Percentiles rank a stretch among this genome's conserved stretches.
Evolutionary conservation across 176 grass and related monocot genomes (phyloP).

Genomic region (Thinopyrum elongatum): DNA sequence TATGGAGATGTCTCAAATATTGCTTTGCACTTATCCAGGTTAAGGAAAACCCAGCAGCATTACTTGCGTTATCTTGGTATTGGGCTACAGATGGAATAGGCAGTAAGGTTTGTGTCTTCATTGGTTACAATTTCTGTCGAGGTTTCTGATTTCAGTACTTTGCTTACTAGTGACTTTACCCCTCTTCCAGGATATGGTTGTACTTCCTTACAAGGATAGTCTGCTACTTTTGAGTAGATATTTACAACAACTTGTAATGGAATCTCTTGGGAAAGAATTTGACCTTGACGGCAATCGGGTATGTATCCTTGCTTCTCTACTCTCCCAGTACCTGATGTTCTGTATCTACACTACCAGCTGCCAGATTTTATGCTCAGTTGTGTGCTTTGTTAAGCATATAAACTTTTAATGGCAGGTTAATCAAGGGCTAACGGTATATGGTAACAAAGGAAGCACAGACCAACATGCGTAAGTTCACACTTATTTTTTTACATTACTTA

Average conservation of each 20-base stretch:
- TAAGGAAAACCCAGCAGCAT: constrained; percentile 94
- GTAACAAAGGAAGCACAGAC: constrained; percentile 99
- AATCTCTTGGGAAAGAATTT: constrained; percentile 99
- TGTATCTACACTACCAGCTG: not conserved
- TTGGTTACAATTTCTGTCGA: constrained; percentile 10
- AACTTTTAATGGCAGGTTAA: constrained; percentile 66
- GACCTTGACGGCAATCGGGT: constrained; percentile 98
- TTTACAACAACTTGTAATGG: constrained; percentile 99
- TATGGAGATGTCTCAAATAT: constrained; percentile 13
- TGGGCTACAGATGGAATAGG: constrained; percentile 92
- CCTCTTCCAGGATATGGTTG: constrained; percentile 93
- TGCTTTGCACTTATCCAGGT: constrained; percentile 48
- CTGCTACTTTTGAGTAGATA: constrained; percentile 97
- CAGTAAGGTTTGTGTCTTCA: constrained; percentile 65
- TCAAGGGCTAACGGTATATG: constrained; percentile 96
- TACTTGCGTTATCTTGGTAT: constrained; percentile 96
- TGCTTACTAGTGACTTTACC: constrained; percentile 16
- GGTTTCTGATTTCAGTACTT: constrained; percentile 31
- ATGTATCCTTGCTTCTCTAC: constrained; percentile 27
- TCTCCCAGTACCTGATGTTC: constrained; percentile 19
- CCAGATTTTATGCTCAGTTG: not conserved
- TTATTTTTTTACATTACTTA: not conserved
- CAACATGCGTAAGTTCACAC: constrained; percentile 83
- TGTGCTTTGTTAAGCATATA: constrained; percentile 19
- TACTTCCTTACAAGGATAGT: constrained; percentile 99